These are phyloP conservation scores for Leptoxyphium fumago DNA, from an alignment of 2,329 filamentous ascomycete species.

Conservation along the genomic window DNA sequence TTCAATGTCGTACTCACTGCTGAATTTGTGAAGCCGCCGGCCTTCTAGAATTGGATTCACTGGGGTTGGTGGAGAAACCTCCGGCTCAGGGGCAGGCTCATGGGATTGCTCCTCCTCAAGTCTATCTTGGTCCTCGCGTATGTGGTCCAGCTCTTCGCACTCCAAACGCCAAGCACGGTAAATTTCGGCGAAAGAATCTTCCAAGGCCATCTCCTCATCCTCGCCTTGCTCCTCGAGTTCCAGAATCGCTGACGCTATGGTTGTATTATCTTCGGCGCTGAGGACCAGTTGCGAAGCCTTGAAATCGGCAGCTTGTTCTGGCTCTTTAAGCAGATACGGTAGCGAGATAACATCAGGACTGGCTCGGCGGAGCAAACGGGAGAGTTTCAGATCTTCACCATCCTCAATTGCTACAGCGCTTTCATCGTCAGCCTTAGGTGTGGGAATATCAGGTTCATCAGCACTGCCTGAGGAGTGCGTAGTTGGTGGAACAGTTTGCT, in stretches of 20 bases:
- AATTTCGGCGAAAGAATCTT: slow-evolving; percentile 20
- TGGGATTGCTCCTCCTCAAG: slow-evolving; percentile 20
- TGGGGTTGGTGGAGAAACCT: slow-evolving; percentile 18
- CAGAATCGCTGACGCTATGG: slow-evolving; percentile 18
- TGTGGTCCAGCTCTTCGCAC: slow-evolving; percentile 26
- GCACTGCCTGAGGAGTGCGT: slow-evolving; percentile 15
- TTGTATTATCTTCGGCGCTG: slow-evolving; percentile 13
- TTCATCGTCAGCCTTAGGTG: slow-evolving; percentile 18
- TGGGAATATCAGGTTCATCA: slow-evolving; percentile 17
- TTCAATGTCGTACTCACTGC: slow-evolving; percentile 59
- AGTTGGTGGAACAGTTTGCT: slow-evolving; percentile 7
- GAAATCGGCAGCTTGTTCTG: slow-evolving; percentile 1
- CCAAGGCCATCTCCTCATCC: slow-evolving; percentile 9
- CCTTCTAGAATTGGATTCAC: slow-evolving; percentile 36
- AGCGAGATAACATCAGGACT: slow-evolving; percentile 28
- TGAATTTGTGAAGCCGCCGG: slow-evolving; percentile 41
- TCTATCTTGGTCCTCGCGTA: slow-evolving; percentile 24
- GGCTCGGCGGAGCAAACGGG: slow-evolving; percentile 14
- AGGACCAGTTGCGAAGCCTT: slow-evolving; percentile 8
- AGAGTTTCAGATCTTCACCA: slow-evolving; percentile 8
- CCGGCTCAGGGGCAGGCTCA: slow-evolving; percentile 29
- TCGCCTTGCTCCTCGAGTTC: slow-evolving; percentile 16
- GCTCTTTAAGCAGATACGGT: slow-evolving; percentile 29
- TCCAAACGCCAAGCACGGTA: slow-evolving; percentile 29
- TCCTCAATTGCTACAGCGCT: slow-evolving; percentile 11